Evolutionary conservation across 352 stramenopile genomes (phyloP).

Genomic region (Phytophthora fragariaefolia): DNA sequence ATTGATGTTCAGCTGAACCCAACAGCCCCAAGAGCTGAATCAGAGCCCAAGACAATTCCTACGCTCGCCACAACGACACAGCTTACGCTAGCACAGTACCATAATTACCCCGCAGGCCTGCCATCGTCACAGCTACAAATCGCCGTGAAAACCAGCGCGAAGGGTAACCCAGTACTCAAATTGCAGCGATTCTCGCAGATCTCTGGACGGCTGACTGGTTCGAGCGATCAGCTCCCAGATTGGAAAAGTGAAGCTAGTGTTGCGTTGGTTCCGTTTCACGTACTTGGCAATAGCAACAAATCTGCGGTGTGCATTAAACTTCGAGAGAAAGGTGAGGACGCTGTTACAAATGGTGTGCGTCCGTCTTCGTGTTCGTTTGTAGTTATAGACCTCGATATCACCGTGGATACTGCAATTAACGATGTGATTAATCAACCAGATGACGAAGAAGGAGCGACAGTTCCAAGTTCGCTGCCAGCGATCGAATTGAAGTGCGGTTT

Average conservation of each 20-base stretch:
- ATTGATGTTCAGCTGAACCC: conserved; percentile 25
- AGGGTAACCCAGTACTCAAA: conserved; percentile 41
- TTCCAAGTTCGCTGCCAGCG: conserved; percentile 22
- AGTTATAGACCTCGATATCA: conserved; percentile 47
- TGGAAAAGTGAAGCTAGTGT: conserved; percentile 68
- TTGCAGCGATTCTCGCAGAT: conserved; percentile 63
- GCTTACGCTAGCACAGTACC: conserved; percentile 73
- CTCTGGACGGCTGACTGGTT: conserved; percentile 35
- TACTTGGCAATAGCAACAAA: conserved; percentile 50
- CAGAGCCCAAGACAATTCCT: conserved; percentile 14
- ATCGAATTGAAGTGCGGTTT: conserved; percentile 31
- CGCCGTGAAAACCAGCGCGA: conserved; percentile 25
- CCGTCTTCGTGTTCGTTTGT: conserved; percentile 45
- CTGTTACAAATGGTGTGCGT: conserved; percentile 13
- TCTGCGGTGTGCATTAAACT: conserved; percentile 63
- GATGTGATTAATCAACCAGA: conserved; percentile 29
- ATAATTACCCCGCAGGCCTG: conserved; percentile 56
- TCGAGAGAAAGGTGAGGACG: conserved; percentile 34
- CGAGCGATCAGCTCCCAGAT: conserved; percentile 56
- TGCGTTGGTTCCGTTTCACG: conserved; percentile 55
- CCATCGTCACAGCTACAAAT: conserved; percentile 55
- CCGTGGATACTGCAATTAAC: conserved; percentile 19
- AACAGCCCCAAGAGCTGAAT: conserved; percentile 1
- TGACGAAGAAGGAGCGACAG: conserved; percentile 21
- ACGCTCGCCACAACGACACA: conserved; percentile 41